A percentile compares a stretch with the other conserved stretches of the same genome.
Evolutionary conservation across 2,329 filamentous ascomycete species (phyloP).

Genomic region (Ceratocystis smalleyi): DNA sequence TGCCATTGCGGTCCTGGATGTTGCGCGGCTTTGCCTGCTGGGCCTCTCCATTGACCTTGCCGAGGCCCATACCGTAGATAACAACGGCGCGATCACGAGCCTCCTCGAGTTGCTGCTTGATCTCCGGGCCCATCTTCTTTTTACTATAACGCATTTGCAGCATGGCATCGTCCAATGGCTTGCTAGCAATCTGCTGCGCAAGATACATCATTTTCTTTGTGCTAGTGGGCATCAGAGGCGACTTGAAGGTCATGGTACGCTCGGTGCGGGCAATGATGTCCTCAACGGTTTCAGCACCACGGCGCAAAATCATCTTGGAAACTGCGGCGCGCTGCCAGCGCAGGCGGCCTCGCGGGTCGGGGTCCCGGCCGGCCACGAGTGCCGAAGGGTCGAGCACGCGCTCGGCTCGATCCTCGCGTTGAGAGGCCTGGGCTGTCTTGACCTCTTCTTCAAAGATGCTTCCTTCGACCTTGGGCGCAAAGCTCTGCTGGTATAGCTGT

Average conservation of each 20-base stretch:
- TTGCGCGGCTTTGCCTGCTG: constrained; percentile 24
- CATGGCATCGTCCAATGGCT: constrained; percentile 86
- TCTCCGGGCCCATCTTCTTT: constrained; percentile 77
- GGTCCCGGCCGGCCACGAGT: constrained; percentile 41
- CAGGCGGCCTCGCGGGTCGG: constrained; percentile 53
- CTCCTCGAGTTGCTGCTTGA: constrained; percentile 62
- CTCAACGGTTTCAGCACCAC: constrained; percentile 34
- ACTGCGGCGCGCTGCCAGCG: constrained; percentile 76
- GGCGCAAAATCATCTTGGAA: constrained; percentile 54
- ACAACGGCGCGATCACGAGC: constrained; percentile 71
- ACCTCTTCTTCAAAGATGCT: constrained; percentile 50
- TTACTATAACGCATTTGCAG: constrained; percentile 89
- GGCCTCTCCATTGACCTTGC: constrained; percentile 26
- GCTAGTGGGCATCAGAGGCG: constrained; percentile 62
- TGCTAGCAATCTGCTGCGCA: constrained; percentile 77
- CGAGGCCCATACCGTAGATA: constrained; percentile 69
- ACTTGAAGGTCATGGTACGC: constrained; percentile 41
- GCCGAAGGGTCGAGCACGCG: constrained; percentile 16
- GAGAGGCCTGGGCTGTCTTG: constrained; percentile 27
- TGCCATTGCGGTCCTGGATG: constrained; percentile 61
- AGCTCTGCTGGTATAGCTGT: constrained; percentile 27
- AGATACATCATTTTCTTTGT: constrained; percentile 83
- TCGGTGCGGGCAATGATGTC: constrained; percentile 53
- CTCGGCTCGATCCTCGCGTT: constrained; percentile 20
- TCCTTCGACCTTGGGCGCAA: constrained; percentile 32